A percentile compares a stretch with the other conserved stretches of the same genome.
These are phyloP conservation scores for Petunia secreta DNA, from an alignment of 257 asterid genomes.

Conservation along the genomic window DNA sequence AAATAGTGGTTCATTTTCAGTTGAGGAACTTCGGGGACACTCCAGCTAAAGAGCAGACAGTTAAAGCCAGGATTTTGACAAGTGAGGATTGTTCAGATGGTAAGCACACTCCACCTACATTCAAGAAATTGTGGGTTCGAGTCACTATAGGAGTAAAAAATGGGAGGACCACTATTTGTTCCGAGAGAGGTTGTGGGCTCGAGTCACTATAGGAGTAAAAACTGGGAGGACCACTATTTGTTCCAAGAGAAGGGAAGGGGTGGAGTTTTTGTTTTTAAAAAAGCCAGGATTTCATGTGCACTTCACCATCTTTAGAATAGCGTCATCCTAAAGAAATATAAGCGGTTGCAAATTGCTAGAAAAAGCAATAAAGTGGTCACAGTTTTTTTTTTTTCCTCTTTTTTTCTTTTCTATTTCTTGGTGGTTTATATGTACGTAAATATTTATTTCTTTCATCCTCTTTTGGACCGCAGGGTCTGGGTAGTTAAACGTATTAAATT, in stretches of 20 bases:
- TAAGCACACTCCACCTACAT: too few relatives aligned
- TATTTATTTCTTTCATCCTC: neutral
- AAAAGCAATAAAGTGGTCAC: neutral
- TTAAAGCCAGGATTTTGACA: neutral
- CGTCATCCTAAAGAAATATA: slow-evolving; percentile 15
- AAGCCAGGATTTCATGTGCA: neutral
- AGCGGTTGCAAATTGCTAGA: neutral
- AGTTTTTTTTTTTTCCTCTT: too few relatives aligned
- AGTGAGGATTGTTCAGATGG: too few relatives aligned
- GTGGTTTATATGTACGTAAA: neutral
- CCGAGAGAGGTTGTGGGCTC: too few relatives aligned
- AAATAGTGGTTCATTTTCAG: neutral
- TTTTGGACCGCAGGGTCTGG: neutral
- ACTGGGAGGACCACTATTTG: too few relatives aligned
- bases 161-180: too few relatives aligned
- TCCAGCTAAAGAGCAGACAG: neutral
- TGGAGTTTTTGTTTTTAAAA: too few relatives aligned
- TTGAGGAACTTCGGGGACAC: slow-evolving; percentile 13
- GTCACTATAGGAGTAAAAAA: too few relatives aligned
- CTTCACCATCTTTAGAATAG: neutral
- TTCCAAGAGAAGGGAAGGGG: too few relatives aligned
- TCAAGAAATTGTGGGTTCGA: too few relatives aligned
- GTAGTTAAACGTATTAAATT: neutral
- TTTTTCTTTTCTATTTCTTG: neutral
- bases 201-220: too few relatives aligned